Conservation (phyloP, 306 rosid species). For the Arachis hypogaea region DNA sequence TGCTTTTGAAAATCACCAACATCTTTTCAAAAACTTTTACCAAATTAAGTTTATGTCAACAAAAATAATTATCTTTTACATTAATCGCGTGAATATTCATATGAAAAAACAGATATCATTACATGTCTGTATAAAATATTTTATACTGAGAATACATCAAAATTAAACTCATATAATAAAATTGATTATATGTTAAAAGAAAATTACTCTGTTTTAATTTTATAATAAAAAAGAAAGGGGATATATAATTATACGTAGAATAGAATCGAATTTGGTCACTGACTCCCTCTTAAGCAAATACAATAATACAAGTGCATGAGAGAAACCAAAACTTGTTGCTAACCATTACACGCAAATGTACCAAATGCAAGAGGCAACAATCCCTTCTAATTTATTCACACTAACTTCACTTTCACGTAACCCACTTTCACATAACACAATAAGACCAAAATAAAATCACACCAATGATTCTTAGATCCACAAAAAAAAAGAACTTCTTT, state of each 20-base stretch:
- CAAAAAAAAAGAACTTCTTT: background rate
- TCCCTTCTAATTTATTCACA: conserved; percentile 36
- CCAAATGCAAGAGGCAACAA: conserved; percentile 38
- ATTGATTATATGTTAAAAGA: too few relatives aligned
- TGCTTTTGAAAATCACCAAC: too few relatives aligned
- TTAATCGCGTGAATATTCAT: too few relatives aligned
- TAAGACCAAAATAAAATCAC: conserved; percentile 28
- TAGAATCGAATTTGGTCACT: background rate
- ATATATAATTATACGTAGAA: background rate
- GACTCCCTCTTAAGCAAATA: background rate
- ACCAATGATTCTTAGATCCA: conserved; percentile 21
- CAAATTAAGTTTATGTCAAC: too few relatives aligned
- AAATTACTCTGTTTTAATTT: too few relatives aligned
- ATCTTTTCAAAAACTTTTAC: too few relatives aligned
- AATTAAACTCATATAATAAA: too few relatives aligned
- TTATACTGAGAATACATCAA: too few relatives aligned
- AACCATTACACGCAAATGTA: conserved; percentile 61
- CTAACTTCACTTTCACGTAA: conserved; percentile 53
- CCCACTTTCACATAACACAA: conserved; percentile 34
- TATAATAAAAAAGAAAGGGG: background rate
- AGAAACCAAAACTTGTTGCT: conserved; percentile 26
- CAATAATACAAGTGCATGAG: background rate
- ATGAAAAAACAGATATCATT: too few relatives aligned
- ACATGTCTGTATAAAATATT: too few relatives aligned
- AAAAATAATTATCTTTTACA: too few relatives aligned